These are phyloP conservation scores for Fusarium burgessii DNA, from an alignment of 2,329 filamentous ascomycete genomes.

Conservation along the genomic window DNA sequence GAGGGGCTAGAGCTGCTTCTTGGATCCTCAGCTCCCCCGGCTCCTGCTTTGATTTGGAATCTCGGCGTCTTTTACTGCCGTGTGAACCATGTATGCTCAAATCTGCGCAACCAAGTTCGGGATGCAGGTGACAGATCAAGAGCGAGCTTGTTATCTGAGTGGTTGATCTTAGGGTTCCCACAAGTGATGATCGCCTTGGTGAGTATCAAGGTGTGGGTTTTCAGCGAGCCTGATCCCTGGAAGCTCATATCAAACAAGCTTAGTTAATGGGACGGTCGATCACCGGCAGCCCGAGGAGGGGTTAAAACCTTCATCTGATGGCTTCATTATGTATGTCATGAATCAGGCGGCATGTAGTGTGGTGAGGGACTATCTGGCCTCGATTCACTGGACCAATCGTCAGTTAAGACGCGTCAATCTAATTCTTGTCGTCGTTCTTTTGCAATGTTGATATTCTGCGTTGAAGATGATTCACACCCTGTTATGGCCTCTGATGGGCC, in stretches of 20 bases:
- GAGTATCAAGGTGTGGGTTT: not conserved
- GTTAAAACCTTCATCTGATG: not conserved
- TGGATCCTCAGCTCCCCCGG: not conserved
- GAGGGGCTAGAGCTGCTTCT: not conserved
- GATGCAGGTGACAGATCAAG: not conserved
- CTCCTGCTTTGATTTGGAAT: not conserved
- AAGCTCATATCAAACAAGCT: conserved; percentile 2
- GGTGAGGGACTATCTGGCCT: not conserved
- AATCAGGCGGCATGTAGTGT: conserved; percentile 1
- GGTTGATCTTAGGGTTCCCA: not conserved
- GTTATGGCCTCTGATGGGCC: not conserved
- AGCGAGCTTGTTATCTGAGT: not conserved
- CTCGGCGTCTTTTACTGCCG: conserved; percentile 11
- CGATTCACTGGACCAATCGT: not conserved
- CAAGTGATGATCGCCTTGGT: not conserved
- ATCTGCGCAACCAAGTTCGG: not conserved
- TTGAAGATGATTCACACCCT: not conserved
- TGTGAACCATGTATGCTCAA: not conserved
- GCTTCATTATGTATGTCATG: not conserved
- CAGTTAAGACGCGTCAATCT: not conserved
- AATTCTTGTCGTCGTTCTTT: not conserved
- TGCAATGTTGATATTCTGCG: not conserved
- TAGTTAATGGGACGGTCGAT: conserved; percentile 8
- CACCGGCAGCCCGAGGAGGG: not conserved
- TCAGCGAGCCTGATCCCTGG: not conserved